Evolutionary conservation across 352 stramenopile species (phyloP).

Genomic region (Phytophthora cajani): DNA sequence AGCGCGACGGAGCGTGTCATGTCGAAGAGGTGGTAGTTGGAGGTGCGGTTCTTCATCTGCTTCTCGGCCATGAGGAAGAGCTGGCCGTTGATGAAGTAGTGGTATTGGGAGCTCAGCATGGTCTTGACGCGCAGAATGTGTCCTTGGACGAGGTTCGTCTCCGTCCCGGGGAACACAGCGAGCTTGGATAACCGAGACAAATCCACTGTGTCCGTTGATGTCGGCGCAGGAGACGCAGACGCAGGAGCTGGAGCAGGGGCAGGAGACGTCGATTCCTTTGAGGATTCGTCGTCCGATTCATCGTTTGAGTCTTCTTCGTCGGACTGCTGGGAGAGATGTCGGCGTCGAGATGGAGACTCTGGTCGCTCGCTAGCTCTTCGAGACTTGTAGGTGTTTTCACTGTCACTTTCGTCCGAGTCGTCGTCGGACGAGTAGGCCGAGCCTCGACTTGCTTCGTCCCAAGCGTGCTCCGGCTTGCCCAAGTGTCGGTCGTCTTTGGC

Average conservation of each 20-base stretch:
- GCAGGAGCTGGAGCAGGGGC: no score
- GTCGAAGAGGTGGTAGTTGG: slow-evolving; percentile 90
- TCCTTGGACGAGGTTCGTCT: slow-evolving; percentile 57
- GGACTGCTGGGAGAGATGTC: slow-evolving; percentile 37
- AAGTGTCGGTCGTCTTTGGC: slow-evolving; percentile 14
- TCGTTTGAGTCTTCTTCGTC: slow-evolving; percentile 45
- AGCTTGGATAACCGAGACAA: slow-evolving; percentile 78
- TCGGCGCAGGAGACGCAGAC: background rate
- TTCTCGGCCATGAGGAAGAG: slow-evolving; percentile 74
- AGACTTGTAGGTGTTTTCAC: slow-evolving; percentile 24
- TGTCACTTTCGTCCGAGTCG: slow-evolving; percentile 27
- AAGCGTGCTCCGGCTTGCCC: slow-evolving; percentile 45
- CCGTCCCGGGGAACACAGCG: slow-evolving; percentile 62
- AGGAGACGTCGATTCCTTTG: slow-evolving; percentile 17
- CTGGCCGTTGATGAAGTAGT: slow-evolving; percentile 68
- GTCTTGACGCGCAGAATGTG: slow-evolving; percentile 61
- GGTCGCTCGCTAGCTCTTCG: slow-evolving; percentile 24
- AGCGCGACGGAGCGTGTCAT: slow-evolving; percentile 66
- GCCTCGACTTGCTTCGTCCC: slow-evolving; percentile 39
- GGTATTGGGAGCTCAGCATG: slow-evolving; percentile 65
- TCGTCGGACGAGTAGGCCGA: slow-evolving; percentile 30
- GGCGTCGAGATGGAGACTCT: slow-evolving; percentile 34
- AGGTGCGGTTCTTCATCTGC: slow-evolving; percentile 75
- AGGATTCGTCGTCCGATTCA: slow-evolving; percentile 59
- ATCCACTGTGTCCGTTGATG: slow-evolving; percentile 42